Percentiles rank a stretch among this genome's conserved stretches.
Conservation (phyloP, 2,329 filamentous ascomycete species). For the Beauveria rudraprayagi region DNA sequence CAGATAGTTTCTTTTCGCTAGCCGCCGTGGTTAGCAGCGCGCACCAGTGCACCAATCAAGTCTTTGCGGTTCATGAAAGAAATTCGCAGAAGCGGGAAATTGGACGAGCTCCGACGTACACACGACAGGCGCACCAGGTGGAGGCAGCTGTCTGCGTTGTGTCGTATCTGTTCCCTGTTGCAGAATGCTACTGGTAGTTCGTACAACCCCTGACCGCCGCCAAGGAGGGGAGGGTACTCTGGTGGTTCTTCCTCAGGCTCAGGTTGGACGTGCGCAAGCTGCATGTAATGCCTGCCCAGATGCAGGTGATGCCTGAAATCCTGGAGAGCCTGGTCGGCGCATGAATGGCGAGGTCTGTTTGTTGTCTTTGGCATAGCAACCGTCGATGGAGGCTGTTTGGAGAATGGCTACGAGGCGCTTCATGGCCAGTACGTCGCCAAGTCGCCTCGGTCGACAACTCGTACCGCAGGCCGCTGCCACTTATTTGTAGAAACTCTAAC, state of each 20-base stretch:
- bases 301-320: background rate
- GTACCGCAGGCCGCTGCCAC: background rate
- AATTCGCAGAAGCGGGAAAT: constrained; percentile 6
- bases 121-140: background rate
- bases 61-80: background rate
- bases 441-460: background rate
- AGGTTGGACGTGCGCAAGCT: background rate
- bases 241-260: background rate
- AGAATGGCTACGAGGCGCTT: background rate
- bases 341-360: background rate
- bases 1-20: background rate
- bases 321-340: background rate
- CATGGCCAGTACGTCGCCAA: background rate
- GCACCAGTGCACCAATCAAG: background rate
- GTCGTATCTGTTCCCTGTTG: constrained; percentile 6
- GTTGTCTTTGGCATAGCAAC: background rate
- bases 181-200: background rate
- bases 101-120: constrained; percentile 2
- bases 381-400: background rate
- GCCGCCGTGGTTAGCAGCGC: background rate
- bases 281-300: background rate
- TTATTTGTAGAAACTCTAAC: background rate
- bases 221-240: background rate
- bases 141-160: background rate
- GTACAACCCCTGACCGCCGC: constrained; percentile 4